Conservation (phyloP, 208 protist species). For the Entamoeba invadens region DNA sequence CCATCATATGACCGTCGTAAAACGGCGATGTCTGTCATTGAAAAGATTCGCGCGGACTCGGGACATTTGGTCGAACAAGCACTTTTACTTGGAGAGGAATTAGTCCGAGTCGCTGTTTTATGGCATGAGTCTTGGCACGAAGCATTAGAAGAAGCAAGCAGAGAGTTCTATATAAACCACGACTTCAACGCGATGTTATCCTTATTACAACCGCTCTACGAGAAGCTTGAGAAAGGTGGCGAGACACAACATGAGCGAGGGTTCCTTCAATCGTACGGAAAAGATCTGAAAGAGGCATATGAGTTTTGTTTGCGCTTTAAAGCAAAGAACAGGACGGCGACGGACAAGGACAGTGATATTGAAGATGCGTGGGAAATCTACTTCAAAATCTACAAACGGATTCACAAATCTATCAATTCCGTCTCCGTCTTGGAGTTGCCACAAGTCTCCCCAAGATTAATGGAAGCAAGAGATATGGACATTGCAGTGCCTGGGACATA, state of each 20-base stretch:
- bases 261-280: not conserved
- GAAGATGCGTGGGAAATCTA: constrained; percentile 69
- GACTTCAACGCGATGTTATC: not conserved
- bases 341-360: constrained; percentile 52
- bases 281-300: not conserved
- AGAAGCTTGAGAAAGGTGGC: constrained; percentile 55
- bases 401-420: constrained; percentile 75
- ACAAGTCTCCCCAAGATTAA: constrained; percentile 78
- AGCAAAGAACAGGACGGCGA: no score
- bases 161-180: not conserved
- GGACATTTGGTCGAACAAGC: constrained; percentile 70
- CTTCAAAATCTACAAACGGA: constrained; percentile 71
- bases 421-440: constrained; percentile 79
- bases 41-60: not conserved
- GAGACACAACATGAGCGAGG: not conserved
- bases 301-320: not conserved
- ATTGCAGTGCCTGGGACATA: constrained; percentile 88
- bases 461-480: constrained; percentile 68
- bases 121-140: constrained; percentile 73
- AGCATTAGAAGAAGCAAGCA: not conserved
- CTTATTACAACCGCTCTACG: constrained; percentile 71
- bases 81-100: constrained; percentile 74
- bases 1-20: not conserved
- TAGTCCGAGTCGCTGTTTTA: constrained; percentile 90
- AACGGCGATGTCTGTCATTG: not conserved